Base-by-base conservation (phyloP, 805 yeast species). In the Metschnikowia hibisci region DNA sequence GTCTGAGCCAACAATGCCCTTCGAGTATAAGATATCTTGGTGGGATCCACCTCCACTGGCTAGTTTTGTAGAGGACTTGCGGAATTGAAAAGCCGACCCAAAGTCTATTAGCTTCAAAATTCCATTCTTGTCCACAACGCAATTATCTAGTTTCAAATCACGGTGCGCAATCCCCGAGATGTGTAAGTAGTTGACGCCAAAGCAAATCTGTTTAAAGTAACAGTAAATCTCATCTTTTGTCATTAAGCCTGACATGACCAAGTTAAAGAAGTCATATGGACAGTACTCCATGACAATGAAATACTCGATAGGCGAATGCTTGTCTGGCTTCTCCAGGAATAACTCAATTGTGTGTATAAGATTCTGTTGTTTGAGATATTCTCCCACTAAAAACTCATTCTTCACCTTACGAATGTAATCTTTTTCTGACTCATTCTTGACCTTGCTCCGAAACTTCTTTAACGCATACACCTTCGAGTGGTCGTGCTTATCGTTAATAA, bases 1-100 rank as follows among this genome's bases (percentile, higher is more conserved):
- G 63, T 91, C 99, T 2, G 95, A 85, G 12, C 99, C 99, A 10
- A 91, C 95, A 16, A 91, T 77, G 12, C 98, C 98, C 32, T 77
- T 74, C 0, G 96, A 89, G 45, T 74, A 69, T 3, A 60, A 50
- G 13, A 84, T 79, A 16, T 80, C 74, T 43, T 73, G 77, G 6
- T 63, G 61, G 41, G 76, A 78, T 50, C 75, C 80, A 14, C 34
- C 30, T 13, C 32, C 43, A 3, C 34, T 16, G 13, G 42, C 22
- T 18, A 30, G 34, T 15, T 46, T 34, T 6, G 18, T 7, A 4
- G 39, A 35, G 6, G 83, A 82, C 55, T 81, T 82, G 47, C 81
- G 75, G 68, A 87, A 89, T 18, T 86, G 84, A 15, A 84, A 86
- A 0, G 97, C 93, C 4, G 95, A 83, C 6, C 99, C 99, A 64